phyloP scores from a whole-genome alignment of 192 early-diverging fungal genomes.

The Backusella parvicylindrica region DNA sequence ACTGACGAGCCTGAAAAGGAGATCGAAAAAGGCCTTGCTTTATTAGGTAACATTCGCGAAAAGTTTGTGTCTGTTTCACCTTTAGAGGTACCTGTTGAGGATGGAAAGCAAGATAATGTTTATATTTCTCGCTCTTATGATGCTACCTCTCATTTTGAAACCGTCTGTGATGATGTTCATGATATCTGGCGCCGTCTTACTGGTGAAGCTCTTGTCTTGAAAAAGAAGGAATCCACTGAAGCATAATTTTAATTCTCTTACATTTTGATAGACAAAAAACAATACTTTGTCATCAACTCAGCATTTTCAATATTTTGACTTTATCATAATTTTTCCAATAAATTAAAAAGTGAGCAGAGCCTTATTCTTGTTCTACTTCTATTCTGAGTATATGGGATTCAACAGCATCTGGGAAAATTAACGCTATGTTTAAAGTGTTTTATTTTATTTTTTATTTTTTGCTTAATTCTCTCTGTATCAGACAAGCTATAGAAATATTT shows the following conservation, averaged over 20 bases:
- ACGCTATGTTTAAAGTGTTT: no score
- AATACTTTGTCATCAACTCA: not conserved
- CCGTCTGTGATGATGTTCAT: slow-evolving; percentile 95
- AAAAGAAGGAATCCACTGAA: slow-evolving; percentile 45
- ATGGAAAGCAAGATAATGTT: slow-evolving; percentile 79
- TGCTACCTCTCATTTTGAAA: slow-evolving; percentile 98
- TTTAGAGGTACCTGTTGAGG: slow-evolving; percentile 81
- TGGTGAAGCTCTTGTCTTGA: slow-evolving; percentile 70
- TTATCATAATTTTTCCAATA: not conserved
- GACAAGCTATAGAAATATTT: no score
- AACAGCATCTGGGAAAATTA: no score
- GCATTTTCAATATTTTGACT: not conserved
- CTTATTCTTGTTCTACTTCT: no score
- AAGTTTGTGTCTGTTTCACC: slow-evolving; percentile 88
- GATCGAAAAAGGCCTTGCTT: slow-evolving; percentile 80
- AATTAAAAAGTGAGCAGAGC: not conserved
- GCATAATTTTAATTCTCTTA: not conserved
- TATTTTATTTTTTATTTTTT: no score
- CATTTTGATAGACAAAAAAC: slow-evolving; percentile 1
- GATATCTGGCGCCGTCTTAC: slow-evolving; percentile 83
- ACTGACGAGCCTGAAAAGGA: slow-evolving; percentile 88
- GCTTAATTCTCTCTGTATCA: no score
- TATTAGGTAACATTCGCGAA: slow-evolving; percentile 88
- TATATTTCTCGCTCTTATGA: slow-evolving; percentile 96
- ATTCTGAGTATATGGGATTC: no score